Evolutionary conservation across 768 basidiomycete species (phyloP).

Genomic region (Termitomyces sp.): DNA sequence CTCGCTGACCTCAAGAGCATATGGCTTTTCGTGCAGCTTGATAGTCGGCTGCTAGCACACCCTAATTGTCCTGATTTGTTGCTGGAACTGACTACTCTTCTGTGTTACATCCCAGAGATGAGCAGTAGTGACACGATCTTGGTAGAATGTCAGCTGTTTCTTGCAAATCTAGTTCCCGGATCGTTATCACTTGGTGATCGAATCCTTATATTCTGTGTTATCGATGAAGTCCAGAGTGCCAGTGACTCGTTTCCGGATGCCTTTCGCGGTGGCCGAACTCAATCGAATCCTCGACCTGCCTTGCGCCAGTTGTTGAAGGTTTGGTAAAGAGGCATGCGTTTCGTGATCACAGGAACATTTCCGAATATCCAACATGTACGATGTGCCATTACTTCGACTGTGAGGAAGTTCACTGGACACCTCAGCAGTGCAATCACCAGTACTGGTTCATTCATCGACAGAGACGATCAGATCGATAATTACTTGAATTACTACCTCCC

Average conservation of each 20-base stretch:
- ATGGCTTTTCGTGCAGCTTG: background rate
- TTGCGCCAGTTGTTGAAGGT: background rate
- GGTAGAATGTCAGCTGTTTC: background rate
- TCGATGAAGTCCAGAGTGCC: background rate
- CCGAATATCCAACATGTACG: background rate
- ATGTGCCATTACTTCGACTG: background rate
- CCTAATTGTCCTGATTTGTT: background rate
- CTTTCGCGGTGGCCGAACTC: background rate
- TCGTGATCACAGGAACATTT: conserved; percentile 1
- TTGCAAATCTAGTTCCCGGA: background rate
- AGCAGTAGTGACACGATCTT: background rate
- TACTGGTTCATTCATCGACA: background rate
- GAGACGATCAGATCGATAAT: background rate
- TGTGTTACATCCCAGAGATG: background rate
- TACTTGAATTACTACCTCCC: conserved; percentile 1
- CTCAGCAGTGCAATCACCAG: no score
- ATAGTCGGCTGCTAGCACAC: background rate
- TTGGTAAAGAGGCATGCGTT: background rate
- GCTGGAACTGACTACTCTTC: background rate
- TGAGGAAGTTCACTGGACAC: background rate
- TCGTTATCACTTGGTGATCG: background rate
- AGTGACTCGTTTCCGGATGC: background rate
- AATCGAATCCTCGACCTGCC: background rate
- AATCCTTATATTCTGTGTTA: background rate
- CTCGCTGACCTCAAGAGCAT: background rate